Evolutionary conservation across 768 basidiomycete species (phyloP).

Genomic region (Boletellus sp.): DNA sequence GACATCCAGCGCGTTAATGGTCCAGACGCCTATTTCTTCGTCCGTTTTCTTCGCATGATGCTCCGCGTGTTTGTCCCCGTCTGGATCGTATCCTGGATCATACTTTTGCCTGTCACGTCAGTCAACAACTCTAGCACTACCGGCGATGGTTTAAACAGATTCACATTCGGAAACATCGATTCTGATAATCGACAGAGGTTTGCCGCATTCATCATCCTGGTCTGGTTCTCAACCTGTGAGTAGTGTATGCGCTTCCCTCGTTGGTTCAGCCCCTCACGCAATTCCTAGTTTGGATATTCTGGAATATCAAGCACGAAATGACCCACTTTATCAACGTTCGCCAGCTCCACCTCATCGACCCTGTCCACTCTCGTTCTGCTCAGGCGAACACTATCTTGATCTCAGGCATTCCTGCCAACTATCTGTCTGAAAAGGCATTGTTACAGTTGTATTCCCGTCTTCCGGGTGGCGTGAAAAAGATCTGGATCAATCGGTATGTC

Average conservation of each 20-base stretch:
- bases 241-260: neutral
- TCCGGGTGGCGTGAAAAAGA: constrained; percentile 84
- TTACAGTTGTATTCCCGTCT: constrained; percentile 69
- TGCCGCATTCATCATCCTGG: constrained; percentile 74
- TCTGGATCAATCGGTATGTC: constrained; percentile 85
- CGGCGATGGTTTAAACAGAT: constrained; percentile 58
- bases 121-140: constrained; percentile 46
- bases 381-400: constrained; percentile 90
- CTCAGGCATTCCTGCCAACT: constrained; percentile 80
- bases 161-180: constrained; percentile 80
- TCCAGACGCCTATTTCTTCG: constrained; percentile 90
- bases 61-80: constrained; percentile 79
- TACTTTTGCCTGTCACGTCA: constrained; percentile 75
- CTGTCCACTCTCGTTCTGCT: constrained; percentile 66
- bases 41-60: constrained; percentile 87
- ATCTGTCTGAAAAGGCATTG: constrained; percentile 68
- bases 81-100: constrained; percentile 84
- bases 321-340: constrained; percentile 71
- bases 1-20: constrained; percentile 69
- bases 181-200: constrained; percentile 51
- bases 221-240: constrained; percentile 77
- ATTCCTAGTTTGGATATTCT: constrained; percentile 74
- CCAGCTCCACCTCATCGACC: constrained; percentile 77
- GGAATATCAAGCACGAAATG: constrained; percentile 81
- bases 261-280: neutral